Conservation (phyloP, 2,329 filamentous ascomycete genomes). For the Aspergillus sp. region DNA sequence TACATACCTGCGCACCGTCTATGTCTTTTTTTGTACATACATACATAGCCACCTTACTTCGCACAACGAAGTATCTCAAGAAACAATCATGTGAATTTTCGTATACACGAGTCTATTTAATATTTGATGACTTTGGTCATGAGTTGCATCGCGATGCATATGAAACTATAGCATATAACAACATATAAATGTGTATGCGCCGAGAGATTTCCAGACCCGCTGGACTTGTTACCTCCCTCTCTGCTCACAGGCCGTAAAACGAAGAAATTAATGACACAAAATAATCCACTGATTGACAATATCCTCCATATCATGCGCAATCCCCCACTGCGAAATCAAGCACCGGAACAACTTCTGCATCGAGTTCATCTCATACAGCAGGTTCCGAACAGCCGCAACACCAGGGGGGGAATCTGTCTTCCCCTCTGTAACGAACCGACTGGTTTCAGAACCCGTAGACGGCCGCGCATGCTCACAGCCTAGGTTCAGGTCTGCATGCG, state of each 20-base stretch:
- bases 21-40: slow-evolving; percentile 1
- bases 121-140: background rate
- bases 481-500: slow-evolving; percentile 29
- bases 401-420: slow-evolving; percentile 21
- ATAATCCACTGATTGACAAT: slow-evolving; percentile 47
- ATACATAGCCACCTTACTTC: background rate
- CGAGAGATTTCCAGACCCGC: background rate
- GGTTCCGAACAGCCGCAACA: slow-evolving; percentile 35
- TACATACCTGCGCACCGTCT: background rate
- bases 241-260: background rate
- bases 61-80: background rate
- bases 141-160: background rate
- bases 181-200: background rate
- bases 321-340: slow-evolving; percentile 46
- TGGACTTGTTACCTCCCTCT: background rate
- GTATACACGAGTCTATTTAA: background rate
- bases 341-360: slow-evolving; percentile 50
- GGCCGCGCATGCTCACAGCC: slow-evolving; percentile 23
- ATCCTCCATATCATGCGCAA: slow-evolving; percentile 48
- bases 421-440: slow-evolving; percentile 37
- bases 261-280: slow-evolving; percentile 37
- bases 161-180: too few relatives aligned
- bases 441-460: slow-evolving; percentile 36
- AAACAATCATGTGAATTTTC: background rate
- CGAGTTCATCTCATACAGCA: slow-evolving; percentile 50